Percentiles rank a stretch among this genome's conserved stretches.
Conservation (phyloP, 371 early-diverging fungal species). For the Umbelopsis sp. region DNA sequence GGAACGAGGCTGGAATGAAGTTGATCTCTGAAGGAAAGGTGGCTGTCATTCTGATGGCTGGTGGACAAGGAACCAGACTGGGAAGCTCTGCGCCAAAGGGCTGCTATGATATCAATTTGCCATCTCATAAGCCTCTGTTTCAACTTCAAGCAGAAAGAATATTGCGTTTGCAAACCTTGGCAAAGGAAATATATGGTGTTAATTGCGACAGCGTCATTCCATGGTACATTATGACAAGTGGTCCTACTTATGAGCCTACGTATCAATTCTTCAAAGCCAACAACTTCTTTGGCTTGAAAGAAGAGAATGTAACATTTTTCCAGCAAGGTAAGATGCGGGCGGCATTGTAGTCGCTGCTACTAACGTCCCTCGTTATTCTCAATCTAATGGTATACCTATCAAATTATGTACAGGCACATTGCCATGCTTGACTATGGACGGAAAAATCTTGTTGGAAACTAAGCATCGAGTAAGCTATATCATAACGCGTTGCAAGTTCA, state of each 20-base stretch:
- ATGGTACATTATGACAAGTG: slow-evolving; percentile 86
- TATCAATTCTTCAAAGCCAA: slow-evolving; percentile 65
- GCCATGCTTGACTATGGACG: slow-evolving; percentile 70
- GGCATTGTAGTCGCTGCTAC: background rate
- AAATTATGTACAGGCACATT: slow-evolving; percentile 32
- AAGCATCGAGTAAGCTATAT: slow-evolving; percentile 22
- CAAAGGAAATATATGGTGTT: slow-evolving; percentile 20
- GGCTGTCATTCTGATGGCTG: slow-evolving; percentile 79
- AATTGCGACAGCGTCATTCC: slow-evolving; percentile 51
- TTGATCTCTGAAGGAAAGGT: slow-evolving; percentile 69
- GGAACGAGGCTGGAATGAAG: slow-evolving; percentile 60
- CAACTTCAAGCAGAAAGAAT: slow-evolving; percentile 84
- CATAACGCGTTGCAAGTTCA: background rate
- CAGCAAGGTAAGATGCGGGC: slow-evolving; percentile 56
- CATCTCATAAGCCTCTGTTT: slow-evolving; percentile 73
- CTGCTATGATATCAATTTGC: slow-evolving; percentile 81
- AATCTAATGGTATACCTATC: background rate
- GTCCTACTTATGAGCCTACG: slow-evolving; percentile 71
- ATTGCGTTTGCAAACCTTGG: slow-evolving; percentile 55
- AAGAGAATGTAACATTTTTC: slow-evolving; percentile 72
- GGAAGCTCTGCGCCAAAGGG: slow-evolving; percentile 82
- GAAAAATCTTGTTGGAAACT: slow-evolving; percentile 69
- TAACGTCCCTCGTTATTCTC: background rate
- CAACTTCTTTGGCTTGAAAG: slow-evolving; percentile 72
- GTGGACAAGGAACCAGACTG: slow-evolving; percentile 83